Percentiles rank a stretch among this genome's conserved stretches.
These are phyloP conservation scores for Martiniozyma asiatica DNA, from an alignment of 1,139 yeast genomes.

Conservation along the genomic window DNA sequence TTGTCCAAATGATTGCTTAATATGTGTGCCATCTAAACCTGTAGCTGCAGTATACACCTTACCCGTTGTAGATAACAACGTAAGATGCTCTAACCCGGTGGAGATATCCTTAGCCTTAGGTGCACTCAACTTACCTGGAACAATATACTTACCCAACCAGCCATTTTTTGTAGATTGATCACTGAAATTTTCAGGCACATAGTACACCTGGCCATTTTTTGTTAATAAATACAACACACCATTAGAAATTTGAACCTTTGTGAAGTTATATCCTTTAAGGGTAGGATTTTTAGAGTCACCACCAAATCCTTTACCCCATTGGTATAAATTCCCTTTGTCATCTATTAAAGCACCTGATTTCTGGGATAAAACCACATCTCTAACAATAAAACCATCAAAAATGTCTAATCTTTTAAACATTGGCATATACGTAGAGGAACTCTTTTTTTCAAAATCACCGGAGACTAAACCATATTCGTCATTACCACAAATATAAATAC, in stretches of 20 bases:
- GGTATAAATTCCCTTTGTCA: conserved; percentile 61
- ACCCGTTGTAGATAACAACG: conserved; percentile 51
- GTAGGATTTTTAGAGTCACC: conserved; percentile 24
- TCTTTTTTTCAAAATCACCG: conserved; percentile 20
- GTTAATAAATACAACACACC: conserved; percentile 48
- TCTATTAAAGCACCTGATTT: conserved; percentile 52
- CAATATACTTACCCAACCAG: conserved; percentile 12
- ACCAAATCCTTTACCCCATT: conserved; percentile 40
- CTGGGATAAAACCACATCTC: conserved; percentile 44
- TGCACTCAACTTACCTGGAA: conserved; percentile 13
- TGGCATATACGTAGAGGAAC: conserved; percentile 36
- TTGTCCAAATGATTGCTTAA: conserved; percentile 52
- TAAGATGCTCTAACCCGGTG: conserved; percentile 57
- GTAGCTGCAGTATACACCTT: conserved; percentile 55
- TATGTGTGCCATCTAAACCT: conserved; percentile 20
- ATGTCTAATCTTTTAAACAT: conserved; percentile 35
- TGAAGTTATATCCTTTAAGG: conserved; percentile 33
- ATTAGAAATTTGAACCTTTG: conserved; percentile 37
- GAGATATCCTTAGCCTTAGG: conserved; percentile 23
- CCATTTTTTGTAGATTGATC: conserved; percentile 13
- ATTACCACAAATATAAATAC: conserved; percentile 43
- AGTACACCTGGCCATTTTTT: conserved; percentile 38
- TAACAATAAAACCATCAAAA: conserved; percentile 51
- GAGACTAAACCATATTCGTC: conserved; percentile 32
- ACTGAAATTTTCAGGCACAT: conserved; percentile 31